phyloP scores from a whole-genome alignment of 2,329 filamentous ascomycete species.

The Aureobasidium sp. region DNA sequence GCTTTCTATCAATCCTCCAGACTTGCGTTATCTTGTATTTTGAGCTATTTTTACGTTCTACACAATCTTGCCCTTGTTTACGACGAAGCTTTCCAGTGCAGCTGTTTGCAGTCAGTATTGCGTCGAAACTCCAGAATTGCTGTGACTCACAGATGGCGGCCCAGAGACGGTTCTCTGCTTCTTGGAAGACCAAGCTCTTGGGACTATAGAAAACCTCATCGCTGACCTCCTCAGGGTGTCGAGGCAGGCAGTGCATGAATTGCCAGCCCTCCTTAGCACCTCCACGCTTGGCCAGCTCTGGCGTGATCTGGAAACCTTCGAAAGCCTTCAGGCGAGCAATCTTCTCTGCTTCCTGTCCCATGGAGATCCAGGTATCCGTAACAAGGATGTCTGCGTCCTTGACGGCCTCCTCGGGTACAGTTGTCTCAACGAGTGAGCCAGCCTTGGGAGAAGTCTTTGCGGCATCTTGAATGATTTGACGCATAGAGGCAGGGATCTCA shows the following conservation, averaged over 20 bases:
- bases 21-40: neutral
- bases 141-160: slow-evolving; percentile 63
- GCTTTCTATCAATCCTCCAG: neutral
- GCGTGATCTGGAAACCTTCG: slow-evolving; percentile 83
- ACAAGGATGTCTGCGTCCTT: slow-evolving; percentile 83
- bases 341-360: slow-evolving; percentile 89
- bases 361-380: slow-evolving; percentile 96
- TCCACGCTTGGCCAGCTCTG: slow-evolving; percentile 72
- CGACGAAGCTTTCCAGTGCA: slow-evolving; percentile 79
- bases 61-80: slow-evolving; percentile 78
- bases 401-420: slow-evolving; percentile 74
- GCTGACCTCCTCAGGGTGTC: slow-evolving; percentile 84
- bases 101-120: slow-evolving; percentile 38
- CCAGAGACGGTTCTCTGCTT: slow-evolving; percentile 93
- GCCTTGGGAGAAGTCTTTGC: slow-evolving; percentile 50
- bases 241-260: slow-evolving; percentile 96
- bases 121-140: neutral
- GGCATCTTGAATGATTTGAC: slow-evolving; percentile 60
- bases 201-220: slow-evolving; percentile 91
- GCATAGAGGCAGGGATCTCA: slow-evolving; percentile 69
- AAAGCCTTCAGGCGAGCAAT: slow-evolving; percentile 73
- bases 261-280: slow-evolving; percentile 87
- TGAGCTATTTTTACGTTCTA: neutral
- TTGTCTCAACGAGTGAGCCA: slow-evolving; percentile 67
- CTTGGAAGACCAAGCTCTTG: slow-evolving; percentile 80